Conservation (phyloP, 768 basidiomycete genomes). For the Boletus coccyginus region DNA sequence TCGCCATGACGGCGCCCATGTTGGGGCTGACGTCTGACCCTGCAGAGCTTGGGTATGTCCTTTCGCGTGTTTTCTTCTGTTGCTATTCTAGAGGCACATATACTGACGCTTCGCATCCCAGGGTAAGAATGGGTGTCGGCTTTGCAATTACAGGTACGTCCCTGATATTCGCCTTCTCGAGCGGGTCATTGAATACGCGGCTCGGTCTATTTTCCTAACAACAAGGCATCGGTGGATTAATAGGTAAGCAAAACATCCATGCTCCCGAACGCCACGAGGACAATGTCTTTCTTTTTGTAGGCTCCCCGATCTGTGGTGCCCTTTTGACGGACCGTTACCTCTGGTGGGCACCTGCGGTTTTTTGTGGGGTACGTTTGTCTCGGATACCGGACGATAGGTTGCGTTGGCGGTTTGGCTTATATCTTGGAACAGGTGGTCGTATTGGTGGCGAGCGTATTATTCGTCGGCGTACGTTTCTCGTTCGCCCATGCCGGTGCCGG, state of each 20-base stretch:
- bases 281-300: constrained; percentile 23
- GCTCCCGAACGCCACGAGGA: too few species aligned
- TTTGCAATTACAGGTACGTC: constrained; percentile 41
- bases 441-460: constrained; percentile 2
- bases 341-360: constrained; percentile 59
- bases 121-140: constrained; percentile 44
- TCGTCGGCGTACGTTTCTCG: constrained; percentile 14
- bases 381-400: too few species aligned
- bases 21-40: constrained; percentile 45
- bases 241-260: constrained; percentile 11
- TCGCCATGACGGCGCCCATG: constrained; percentile 42
- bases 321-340: constrained; percentile 46
- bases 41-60: constrained; percentile 47
- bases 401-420: not conserved
- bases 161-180: not conserved
- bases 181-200: too few species aligned
- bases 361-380: constrained; percentile 38
- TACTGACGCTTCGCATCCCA: not conserved
- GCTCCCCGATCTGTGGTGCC: constrained; percentile 56
- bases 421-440: constrained; percentile 3
- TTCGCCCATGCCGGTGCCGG: not conserved
- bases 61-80: not conserved
- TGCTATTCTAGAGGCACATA: too few species aligned
- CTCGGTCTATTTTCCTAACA: too few species aligned
- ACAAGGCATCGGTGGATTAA: constrained; percentile 25